Percentiles rank a stretch among this genome's conserved stretches.
Evolutionary conservation across 225 moss, liverwort and hornwort species (phyloP).

Genomic region (Takakia lepidozioides): DNA sequence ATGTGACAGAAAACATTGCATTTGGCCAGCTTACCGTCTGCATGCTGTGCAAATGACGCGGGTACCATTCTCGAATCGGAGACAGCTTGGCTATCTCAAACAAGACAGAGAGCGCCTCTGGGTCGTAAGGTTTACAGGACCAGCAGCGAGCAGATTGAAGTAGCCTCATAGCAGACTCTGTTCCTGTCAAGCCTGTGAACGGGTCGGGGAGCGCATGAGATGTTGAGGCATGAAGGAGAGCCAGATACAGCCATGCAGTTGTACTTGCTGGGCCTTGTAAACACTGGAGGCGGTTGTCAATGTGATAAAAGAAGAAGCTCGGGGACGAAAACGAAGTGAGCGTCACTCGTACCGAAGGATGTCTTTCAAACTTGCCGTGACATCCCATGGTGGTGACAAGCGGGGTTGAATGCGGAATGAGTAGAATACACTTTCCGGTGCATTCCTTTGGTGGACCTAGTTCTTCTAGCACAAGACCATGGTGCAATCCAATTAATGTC

Average conservation of each 20-base stretch:
- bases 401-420: constrained; percentile 4
- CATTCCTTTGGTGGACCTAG: background rate
- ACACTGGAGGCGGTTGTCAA: constrained; percentile 22
- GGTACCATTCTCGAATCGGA: constrained; percentile 21
- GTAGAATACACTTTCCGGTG: background rate
- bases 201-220: constrained; percentile 26
- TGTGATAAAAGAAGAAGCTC: constrained; percentile 18
- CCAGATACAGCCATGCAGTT: constrained; percentile 29
- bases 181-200: constrained; percentile 33
- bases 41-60: constrained; percentile 8
- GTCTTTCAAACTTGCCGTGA: background rate
- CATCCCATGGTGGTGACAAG: background rate
- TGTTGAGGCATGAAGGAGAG: constrained; percentile 26
- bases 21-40: constrained; percentile 12
- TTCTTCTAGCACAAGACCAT: constrained; percentile 10
- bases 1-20: constrained; percentile 5
- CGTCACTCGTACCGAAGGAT: constrained; percentile 1
- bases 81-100: constrained; percentile 1
- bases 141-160: constrained; percentile 31
- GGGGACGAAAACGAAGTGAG: constrained; percentile 7
- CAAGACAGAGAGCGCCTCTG: constrained; percentile 4
- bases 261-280: constrained; percentile 20
- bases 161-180: constrained; percentile 31
- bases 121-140: constrained; percentile 21
- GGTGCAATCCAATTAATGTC: constrained; percentile 13